Evolutionary conservation across 2,329 filamentous ascomycete species (phyloP).

Genomic region (Diaporthe longicolla): DNA sequence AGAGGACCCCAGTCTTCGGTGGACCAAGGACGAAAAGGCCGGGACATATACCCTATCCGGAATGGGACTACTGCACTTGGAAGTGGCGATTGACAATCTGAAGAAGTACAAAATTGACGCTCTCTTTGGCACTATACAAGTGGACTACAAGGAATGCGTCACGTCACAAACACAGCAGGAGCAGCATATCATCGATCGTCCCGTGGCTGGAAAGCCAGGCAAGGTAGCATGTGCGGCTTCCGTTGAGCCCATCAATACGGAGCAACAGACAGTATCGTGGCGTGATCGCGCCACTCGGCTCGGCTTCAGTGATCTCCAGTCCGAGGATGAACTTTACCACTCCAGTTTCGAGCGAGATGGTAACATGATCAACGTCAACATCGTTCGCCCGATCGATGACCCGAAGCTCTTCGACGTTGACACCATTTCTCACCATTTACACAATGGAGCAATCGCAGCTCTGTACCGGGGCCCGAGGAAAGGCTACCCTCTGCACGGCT

Average conservation of each 20-base stretch:
- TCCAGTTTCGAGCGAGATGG: slow-evolving; percentile 72
- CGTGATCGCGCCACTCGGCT: slow-evolving; percentile 37
- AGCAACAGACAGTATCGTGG: slow-evolving; percentile 46
- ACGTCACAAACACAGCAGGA: slow-evolving; percentile 69
- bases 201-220: slow-evolving; percentile 83
- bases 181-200: slow-evolving; percentile 79
- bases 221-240: slow-evolving; percentile 81
- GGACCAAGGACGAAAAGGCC: slow-evolving; percentile 87
- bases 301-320: slow-evolving; percentile 34
- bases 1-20: slow-evolving; percentile 93
- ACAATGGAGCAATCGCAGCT: slow-evolving; percentile 86
- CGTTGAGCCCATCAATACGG: slow-evolving; percentile 70
- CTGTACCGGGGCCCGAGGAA: slow-evolving; percentile 87
- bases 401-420: slow-evolving; percentile 65
- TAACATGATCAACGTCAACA: slow-evolving; percentile 75
- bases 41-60: slow-evolving; percentile 94
- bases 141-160: slow-evolving; percentile 92
- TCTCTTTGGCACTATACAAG: slow-evolving; percentile 91
- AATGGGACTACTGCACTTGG: slow-evolving; percentile 96
- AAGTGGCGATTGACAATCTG: slow-evolving; percentile 90
- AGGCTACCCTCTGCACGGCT: slow-evolving; percentile 84
- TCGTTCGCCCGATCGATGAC: slow-evolving; percentile 63
- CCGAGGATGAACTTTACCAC: slow-evolving; percentile 54
- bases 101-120: slow-evolving; percentile 89
- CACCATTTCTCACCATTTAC: slow-evolving; percentile 70